Evolutionary conservation across 257 asterid species (phyloP).

Genomic region (Fraxinus americana): DNA sequence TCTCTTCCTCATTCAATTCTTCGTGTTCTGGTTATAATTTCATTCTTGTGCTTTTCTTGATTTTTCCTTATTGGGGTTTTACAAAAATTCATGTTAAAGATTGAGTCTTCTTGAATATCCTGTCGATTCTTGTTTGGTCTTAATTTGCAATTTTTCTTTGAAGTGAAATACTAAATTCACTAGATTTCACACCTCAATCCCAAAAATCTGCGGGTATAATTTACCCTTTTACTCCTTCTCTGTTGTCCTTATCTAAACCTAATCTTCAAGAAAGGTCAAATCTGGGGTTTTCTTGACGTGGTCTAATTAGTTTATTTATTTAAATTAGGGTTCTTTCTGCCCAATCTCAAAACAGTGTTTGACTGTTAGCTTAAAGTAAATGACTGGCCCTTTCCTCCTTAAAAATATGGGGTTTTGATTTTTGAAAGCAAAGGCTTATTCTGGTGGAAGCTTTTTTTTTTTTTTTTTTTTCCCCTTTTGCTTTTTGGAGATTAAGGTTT

Average conservation of each 20-base stretch:
- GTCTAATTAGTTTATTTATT: slow-evolving; percentile 22
- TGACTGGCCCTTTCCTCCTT: slow-evolving; percentile 53
- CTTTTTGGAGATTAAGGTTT: slow-evolving; percentile 58
- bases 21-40: slow-evolving; percentile 53
- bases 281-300: slow-evolving; percentile 64
- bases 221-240: slow-evolving; percentile 2
- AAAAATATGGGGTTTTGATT: slow-evolving; percentile 43
- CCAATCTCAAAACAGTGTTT: slow-evolving; percentile 40
- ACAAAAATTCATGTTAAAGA: slow-evolving; percentile 19
- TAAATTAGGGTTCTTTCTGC: slow-evolving; percentile 25
- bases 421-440: slow-evolving; percentile 74
- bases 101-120: slow-evolving; percentile 37
- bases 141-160: not conserved
- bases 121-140: slow-evolving; percentile 10
- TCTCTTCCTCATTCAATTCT: slow-evolving; percentile 20
- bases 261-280: slow-evolving; percentile 31
- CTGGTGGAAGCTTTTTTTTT: slow-evolving; percentile 51
- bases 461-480: slow-evolving; percentile 49
- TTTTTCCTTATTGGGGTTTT: slow-evolving; percentile 20
- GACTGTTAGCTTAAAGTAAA: slow-evolving; percentile 47
- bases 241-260: not conserved
- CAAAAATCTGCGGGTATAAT: not conserved
- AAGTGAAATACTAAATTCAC: not conserved
- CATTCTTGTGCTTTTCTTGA: slow-evolving; percentile 15
- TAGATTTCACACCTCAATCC: not conserved